Evolutionary conservation across 257 asterid species (phyloP).

Genomic region (Mentha longifolia): DNA sequence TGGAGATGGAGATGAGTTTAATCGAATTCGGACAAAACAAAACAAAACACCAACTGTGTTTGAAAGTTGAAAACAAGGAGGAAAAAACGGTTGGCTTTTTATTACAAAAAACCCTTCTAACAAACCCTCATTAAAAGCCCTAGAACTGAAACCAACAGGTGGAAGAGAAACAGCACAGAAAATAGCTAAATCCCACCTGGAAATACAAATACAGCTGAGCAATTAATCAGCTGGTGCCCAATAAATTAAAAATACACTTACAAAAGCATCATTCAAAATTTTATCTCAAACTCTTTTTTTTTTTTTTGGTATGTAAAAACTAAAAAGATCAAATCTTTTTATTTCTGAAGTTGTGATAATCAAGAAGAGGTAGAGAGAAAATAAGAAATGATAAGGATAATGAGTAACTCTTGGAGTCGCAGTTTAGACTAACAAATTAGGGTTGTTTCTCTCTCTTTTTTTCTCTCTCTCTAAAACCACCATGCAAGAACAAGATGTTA

Average conservation of each 20-base stretch:
- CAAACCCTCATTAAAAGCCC: slow-evolving; percentile 57
- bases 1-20: neutral
- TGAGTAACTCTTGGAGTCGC: too few species aligned
- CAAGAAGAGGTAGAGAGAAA: slow-evolving; percentile 11
- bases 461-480: slow-evolving; percentile 27
- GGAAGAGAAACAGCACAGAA: slow-evolving; percentile 41
- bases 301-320: neutral
- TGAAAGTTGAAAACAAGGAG: neutral
- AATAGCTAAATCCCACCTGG: slow-evolving; percentile 45
- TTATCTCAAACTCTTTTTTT: neutral
- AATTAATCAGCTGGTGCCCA: neutral
- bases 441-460: slow-evolving; percentile 40
- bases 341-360: neutral
- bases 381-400: slow-evolving; percentile 35
- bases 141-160: slow-evolving; percentile 44
- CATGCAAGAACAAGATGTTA: slow-evolving; percentile 37
- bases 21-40: neutral
- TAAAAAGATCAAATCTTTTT: neutral
- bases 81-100: slow-evolving; percentile 15
- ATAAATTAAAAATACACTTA: neutral
- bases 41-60: slow-evolving; percentile 6
- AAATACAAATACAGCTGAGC: slow-evolving; percentile 35
- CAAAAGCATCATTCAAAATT: neutral
- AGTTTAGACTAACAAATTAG: slow-evolving; percentile 44
- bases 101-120: slow-evolving; percentile 19